These are phyloP conservation scores for Euphorbia celastroides DNA, from an alignment of 441 rosid species.

Conservation along the genomic window DNA sequence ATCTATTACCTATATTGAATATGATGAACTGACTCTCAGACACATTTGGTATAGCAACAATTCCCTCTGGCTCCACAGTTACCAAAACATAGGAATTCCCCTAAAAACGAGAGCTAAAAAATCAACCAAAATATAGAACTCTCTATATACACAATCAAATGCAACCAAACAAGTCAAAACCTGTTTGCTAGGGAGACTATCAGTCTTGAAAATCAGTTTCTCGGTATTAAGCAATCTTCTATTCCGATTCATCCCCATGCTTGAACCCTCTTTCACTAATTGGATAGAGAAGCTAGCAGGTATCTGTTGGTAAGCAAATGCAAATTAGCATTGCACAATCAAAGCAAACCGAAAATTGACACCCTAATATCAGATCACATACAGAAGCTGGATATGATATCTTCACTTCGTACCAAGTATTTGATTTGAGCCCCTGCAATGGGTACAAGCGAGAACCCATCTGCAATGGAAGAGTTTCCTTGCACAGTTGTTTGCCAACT, in stretches of 20 bases:
- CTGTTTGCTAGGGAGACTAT: conserved; percentile 42
- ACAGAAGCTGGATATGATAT: conserved; percentile 97
- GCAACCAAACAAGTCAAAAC: conserved; percentile 25
- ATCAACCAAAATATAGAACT: conserved; percentile 6
- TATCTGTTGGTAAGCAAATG: conserved; percentile 32
- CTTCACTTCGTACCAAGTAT: conserved; percentile 93
- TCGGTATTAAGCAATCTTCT: conserved; percentile 75
- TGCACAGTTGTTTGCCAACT: conserved; percentile 64
- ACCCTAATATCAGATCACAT: conserved; percentile 27
- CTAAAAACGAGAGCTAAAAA: conserved; percentile 26
- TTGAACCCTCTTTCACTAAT: conserved; percentile 40
- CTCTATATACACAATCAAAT: conserved; percentile 5
- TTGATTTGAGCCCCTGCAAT: conserved; percentile 54
- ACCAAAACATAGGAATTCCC: conserved; percentile 48
- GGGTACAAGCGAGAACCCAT: conserved; percentile 56
- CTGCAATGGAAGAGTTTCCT: conserved; percentile 53
- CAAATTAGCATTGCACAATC: conserved; percentile 6
- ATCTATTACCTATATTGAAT: conserved; percentile 67
- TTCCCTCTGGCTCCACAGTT: conserved; percentile 76
- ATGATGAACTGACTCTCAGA: conserved; percentile 50
- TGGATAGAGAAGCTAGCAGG: conserved; percentile 67
- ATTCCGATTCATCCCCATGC: conserved; percentile 26
- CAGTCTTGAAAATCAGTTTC: conserved; percentile 66
- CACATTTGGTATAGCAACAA: conserved; percentile 61
- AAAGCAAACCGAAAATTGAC: conserved; percentile 16